Evolutionary conservation across 2,329 filamentous ascomycete genomes (phyloP).

Genomic region (Myriosclerotinia curreyana): DNA sequence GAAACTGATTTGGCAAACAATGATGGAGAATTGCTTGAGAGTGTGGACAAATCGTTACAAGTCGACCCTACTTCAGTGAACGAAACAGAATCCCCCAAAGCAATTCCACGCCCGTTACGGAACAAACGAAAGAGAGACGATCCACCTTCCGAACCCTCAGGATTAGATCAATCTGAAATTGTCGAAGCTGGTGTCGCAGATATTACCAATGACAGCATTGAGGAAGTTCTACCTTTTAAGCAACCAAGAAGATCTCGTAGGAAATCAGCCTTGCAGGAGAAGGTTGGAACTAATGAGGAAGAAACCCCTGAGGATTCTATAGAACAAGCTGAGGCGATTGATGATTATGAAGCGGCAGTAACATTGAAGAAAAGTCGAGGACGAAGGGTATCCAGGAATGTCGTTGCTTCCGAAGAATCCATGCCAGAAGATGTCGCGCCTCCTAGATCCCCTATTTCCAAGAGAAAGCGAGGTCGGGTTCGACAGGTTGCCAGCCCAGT

Average conservation of each 20-base stretch:
- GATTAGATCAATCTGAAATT: neutral
- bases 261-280: slow-evolving; percentile 1
- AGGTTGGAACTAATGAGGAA: neutral
- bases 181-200: neutral
- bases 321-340: slow-evolving; percentile 36
- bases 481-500: slow-evolving; percentile 24
- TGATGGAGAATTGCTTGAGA: neutral
- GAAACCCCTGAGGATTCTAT: neutral
- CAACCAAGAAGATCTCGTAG: slow-evolving; percentile 9
- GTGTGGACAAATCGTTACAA: neutral
- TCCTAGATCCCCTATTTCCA: slow-evolving; percentile 24
- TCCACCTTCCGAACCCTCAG: slow-evolving; percentile 8
- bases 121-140: slow-evolving; percentile 33
- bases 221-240: neutral
- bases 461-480: slow-evolving; percentile 26
- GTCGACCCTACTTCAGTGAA: neutral
- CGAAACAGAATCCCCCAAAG: neutral
- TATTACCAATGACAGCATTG: neutral
- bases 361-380: slow-evolving; percentile 43
- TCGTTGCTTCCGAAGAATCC: slow-evolving; percentile 41
- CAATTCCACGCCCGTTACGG: slow-evolving; percentile 21
- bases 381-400: slow-evolving; percentile 34
- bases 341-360: slow-evolving; percentile 40
- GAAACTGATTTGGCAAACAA: neutral
- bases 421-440: slow-evolving; percentile 38